Conservation (phyloP, 148 eudicot species). For the Chenopodium suecicum region DNA sequence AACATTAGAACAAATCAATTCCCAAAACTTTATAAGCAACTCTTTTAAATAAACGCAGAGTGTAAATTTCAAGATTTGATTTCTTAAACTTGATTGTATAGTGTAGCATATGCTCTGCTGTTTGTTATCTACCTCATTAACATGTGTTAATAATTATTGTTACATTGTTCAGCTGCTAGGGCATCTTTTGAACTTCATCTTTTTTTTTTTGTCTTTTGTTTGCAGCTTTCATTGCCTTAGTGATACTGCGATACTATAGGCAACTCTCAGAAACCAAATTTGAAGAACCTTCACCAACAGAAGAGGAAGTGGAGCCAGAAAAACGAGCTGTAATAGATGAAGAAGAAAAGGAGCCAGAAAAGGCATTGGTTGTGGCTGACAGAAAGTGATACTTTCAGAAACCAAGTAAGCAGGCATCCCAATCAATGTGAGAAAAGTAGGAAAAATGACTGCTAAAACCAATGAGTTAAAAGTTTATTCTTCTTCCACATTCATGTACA, state of each 20-base stretch:
- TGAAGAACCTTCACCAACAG: slow-evolving; percentile 26
- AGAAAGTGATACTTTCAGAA: slow-evolving; percentile 1
- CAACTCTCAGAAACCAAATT: slow-evolving; percentile 36
- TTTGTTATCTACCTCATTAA: not conserved
- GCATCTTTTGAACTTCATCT: not conserved
- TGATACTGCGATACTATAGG: slow-evolving; percentile 54
- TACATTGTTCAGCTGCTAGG: too few relatives aligned
- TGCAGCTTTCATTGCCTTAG: slow-evolving; percentile 75
- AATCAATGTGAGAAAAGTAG: not conserved
- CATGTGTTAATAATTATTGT: not conserved
- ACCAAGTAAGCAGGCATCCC: not conserved
- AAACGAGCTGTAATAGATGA: slow-evolving; percentile 10
- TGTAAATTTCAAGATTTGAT: too few relatives aligned
- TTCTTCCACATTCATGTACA: slow-evolving; percentile 23
- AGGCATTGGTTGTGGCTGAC: slow-evolving; percentile 44
- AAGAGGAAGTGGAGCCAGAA: slow-evolving; percentile 20
- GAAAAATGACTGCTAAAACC: slow-evolving; percentile 6
- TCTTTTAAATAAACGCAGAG: too few relatives aligned
- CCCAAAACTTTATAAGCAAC: too few relatives aligned
- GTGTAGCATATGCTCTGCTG: not conserved
- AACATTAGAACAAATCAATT: too few relatives aligned
- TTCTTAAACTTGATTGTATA: not conserved
- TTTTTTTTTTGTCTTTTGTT: not conserved
- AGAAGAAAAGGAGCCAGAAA: slow-evolving; percentile 37
- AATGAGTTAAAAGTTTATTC: slow-evolving; percentile 16